Evolutionary conservation across 164 flowering plant species (phyloP), one percentile per base, ranked within the genome.

Genomic region (Vitis rotundifolia): DNA sequence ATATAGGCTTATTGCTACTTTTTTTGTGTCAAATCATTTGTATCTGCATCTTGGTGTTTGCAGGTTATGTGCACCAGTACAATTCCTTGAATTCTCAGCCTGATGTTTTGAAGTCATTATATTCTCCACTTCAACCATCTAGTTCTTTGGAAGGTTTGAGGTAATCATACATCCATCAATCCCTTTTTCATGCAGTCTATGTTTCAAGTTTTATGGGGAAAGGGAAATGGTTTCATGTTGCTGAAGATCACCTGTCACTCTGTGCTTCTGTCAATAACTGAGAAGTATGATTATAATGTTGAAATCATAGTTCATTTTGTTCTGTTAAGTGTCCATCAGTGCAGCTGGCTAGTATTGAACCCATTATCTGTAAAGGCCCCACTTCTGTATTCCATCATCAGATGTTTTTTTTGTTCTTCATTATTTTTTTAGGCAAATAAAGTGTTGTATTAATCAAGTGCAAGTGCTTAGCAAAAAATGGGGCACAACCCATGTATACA

Each of bases 61-160:
- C 89, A 96, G 99, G 95, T 58, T 89, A 84, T 77, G 79, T 93
- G 13, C 91, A 91, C 77, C 97, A 85, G 76, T 92, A 93, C 86
- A 96, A 96, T 74, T 84, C 94, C 14, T 79, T 91, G 84, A 81
- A 96, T 78, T 86, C 91, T 67, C 88, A 92, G 77, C 99, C 98
- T 44, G 97, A 96, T 84, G 98, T 96, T 67, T 77, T 96, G 83
- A 93, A 92, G 79, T 96, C 98, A 55, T 77, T 96, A 47, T 96
- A 96, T 81, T 91, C 98, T 74, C 91, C 99, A 29, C 90, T 96
- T 74, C 98, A 91, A 75, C 89, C 87, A 77, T 88, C 97, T 78
- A 92, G 95, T 81, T 75, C 97, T 71, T 80, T 89, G 78, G 97
- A 89, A 84, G 97, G 87, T 29, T 70, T 89, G 70, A 93, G 99